phyloP scores from a whole-genome alignment of 768 basidiomycete genomes.

The Rhodosporidiobolus sp. region DNA sequence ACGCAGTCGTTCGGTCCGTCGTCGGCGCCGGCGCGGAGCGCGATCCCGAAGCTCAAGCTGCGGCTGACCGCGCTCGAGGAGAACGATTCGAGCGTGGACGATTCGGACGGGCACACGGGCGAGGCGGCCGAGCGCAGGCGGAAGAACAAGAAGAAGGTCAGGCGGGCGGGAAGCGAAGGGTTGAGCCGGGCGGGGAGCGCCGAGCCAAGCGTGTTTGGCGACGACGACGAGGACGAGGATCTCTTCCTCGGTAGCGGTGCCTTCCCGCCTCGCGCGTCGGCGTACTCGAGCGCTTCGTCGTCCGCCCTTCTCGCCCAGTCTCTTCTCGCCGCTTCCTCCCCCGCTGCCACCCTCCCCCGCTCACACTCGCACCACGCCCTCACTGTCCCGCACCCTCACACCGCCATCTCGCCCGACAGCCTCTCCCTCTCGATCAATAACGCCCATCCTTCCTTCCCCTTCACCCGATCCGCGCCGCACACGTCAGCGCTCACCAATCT shows the following conservation, averaged over 20 bases:
- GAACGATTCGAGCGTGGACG: slow-evolving; percentile 24
- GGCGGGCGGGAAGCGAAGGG: slow-evolving; percentile 34
- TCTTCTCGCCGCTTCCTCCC: slow-evolving; percentile 29
- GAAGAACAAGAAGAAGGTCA: slow-evolving; percentile 39
- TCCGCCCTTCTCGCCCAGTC: slow-evolving; percentile 36
- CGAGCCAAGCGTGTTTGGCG: slow-evolving; percentile 3
- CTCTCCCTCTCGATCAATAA: slow-evolving; percentile 19
- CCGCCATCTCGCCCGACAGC: slow-evolving; percentile 35
- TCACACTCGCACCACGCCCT: not conserved
- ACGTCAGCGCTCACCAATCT: slow-evolving; percentile 3
- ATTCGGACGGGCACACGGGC: slow-evolving; percentile 36
- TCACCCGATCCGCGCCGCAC: not conserved
- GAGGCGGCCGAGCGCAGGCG: slow-evolving; percentile 29
- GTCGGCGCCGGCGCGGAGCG: slow-evolving; percentile 27
- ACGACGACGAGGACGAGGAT: not conserved
- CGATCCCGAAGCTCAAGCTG: slow-evolving; percentile 28
- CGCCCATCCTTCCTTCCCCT: slow-evolving; percentile 2
- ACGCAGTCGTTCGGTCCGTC: slow-evolving; percentile 2
- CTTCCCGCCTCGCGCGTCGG: slow-evolving; percentile 2
- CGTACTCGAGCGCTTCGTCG: slow-evolving; percentile 25
- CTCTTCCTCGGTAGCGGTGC: not conserved
- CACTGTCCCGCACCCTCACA: not conserved
- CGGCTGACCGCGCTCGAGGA: slow-evolving; percentile 34
- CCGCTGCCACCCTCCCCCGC: not conserved
- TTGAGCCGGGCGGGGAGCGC: slow-evolving; percentile 24